Evolutionary conservation across 1,284 basidiomycete species (phyloP).

Genomic region (Ganoderma resinaceum): DNA sequence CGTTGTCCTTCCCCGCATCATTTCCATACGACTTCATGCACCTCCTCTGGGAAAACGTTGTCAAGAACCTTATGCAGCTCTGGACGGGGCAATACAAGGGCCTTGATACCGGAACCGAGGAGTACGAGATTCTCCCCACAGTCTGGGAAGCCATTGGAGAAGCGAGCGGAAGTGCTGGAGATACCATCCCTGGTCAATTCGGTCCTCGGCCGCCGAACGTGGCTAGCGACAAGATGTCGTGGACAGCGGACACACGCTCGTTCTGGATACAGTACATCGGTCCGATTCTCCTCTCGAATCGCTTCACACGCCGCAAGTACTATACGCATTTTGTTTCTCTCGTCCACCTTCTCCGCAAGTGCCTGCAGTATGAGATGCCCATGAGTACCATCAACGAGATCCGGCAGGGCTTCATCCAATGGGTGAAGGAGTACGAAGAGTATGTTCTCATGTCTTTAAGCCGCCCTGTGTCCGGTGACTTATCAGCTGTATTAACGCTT

Average conservation of each 20-base stretch:
- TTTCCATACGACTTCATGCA: constrained; percentile 60
- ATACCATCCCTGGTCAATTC: constrained; percentile 48
- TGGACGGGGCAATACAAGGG: constrained; percentile 51
- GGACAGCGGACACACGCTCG: constrained; percentile 42
- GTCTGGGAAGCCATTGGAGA: constrained; percentile 50
- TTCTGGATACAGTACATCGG: constrained; percentile 49
- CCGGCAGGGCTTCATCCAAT: constrained; percentile 42
- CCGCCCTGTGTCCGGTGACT: too few species aligned
- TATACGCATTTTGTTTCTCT: constrained; percentile 51
- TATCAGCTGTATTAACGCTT: neutral
- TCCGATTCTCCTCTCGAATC: constrained; percentile 44
- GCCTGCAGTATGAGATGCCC: constrained; percentile 49
- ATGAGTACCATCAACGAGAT: constrained; percentile 42
- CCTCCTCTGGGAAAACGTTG: constrained; percentile 49
- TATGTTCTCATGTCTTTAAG: constrained; percentile 24
- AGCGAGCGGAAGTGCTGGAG: constrained; percentile 37
- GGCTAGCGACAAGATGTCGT: constrained; percentile 35
- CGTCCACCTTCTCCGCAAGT: constrained; percentile 47
- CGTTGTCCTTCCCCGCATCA: constrained; percentile 46
- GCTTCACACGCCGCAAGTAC: constrained; percentile 41
- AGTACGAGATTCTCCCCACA: constrained; percentile 38
- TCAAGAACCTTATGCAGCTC: constrained; percentile 46
- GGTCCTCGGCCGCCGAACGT: constrained; percentile 47
- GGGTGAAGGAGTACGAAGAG: constrained; percentile 53
- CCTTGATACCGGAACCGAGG: constrained; percentile 40